Evolutionary conservation across 495 filamentous ascomycete genomes (phyloP), one percentile per base, ranked within the genome.

Genomic region (Letharia lupina): DNA sequence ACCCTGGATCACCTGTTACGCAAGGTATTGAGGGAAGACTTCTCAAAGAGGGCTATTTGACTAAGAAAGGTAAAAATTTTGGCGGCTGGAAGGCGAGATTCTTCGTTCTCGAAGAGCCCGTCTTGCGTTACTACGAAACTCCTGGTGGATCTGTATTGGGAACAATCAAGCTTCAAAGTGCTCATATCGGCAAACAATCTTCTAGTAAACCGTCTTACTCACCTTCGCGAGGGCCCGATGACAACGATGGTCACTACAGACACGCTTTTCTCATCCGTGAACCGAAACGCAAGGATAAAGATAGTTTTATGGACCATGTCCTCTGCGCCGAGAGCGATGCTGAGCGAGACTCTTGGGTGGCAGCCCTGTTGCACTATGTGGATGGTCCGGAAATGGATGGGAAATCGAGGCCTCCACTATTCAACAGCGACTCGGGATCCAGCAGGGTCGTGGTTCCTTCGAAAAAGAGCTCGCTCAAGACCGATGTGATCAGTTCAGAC

Each of bases 1-100:
- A 77, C 40, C 72, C 80, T 33, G 70, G 72, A 33, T 71, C 68
- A 62, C 75, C 74, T 74, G 78, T 79, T 66, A 71, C 57, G 70
- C 73, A 76, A 37, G 84, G 85, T 0, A 79, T 84, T 12, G 83
- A 89, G 67, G 86, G 85, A 4, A 86, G 85, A 63, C 85, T 88
- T 2, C 80, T 86, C 67, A 93, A 93, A 72, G 91, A 87, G 72
- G 94, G 94, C 20, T 98, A 97, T 79, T 79, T 98, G 41, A 97
- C 94, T 10, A 98, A 98, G 77, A 81, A 89, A 64, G 94, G 94
- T 37, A 98, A 98, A 79, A 97, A 96, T 70, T 98, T 98, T 76
- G 94, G 94, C 35, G 94, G 94, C n/a, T 98, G 94, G 94, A 98
- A 98, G 74, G 91, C 91, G 20, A 83, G 94, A 63, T 98, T 90